A percentile compares a stretch with the other conserved stretches of the same genome.
These are phyloP conservation scores for Chytriomyces sp. DNA, from an alignment of 192 early-diverging fungal species.

Conservation along the genomic window DNA sequence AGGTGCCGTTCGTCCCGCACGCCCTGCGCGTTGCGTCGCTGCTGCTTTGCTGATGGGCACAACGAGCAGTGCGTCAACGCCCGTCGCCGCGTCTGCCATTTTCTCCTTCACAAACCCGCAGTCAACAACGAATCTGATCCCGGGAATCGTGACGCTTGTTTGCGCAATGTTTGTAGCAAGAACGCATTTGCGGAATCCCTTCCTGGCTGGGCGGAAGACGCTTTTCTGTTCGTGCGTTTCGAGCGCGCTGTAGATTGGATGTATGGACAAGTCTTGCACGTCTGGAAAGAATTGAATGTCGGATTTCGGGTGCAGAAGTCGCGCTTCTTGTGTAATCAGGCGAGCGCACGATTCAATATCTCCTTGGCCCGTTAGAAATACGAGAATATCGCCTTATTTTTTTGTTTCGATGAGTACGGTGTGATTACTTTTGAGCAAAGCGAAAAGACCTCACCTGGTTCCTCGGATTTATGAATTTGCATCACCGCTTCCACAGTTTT, in stretches of 20 bases:
- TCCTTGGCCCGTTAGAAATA: slow-evolving; percentile 65
- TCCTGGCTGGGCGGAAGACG: slow-evolving; percentile 51
- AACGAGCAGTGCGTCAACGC: slow-evolving; percentile 59
- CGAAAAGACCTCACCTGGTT: neutral
- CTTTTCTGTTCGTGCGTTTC: slow-evolving; percentile 71
- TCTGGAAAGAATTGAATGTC: slow-evolving; percentile 27
- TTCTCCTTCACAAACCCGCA: slow-evolving; percentile 69
- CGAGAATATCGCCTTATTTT: slow-evolving; percentile 47
- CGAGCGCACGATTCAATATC: slow-evolving; percentile 67
- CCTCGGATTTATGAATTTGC: slow-evolving; percentile 63
- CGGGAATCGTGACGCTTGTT: slow-evolving; percentile 66
- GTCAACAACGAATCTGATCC: slow-evolving; percentile 68
- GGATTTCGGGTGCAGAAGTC: neutral
- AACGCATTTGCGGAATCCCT: slow-evolving; percentile 57
- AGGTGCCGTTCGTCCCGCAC: slow-evolving; percentile 58
- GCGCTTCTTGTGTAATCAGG: slow-evolving; percentile 56
- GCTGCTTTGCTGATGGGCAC: slow-evolving; percentile 64
- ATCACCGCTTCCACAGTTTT: slow-evolving; percentile 60
- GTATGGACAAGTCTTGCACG: slow-evolving; percentile 52
- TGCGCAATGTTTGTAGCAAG: slow-evolving; percentile 69
- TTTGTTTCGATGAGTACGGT: neutral
- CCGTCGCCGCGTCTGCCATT: slow-evolving; percentile 57
- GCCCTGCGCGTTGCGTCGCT: slow-evolving; percentile 66
- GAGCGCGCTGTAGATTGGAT: slow-evolving; percentile 75
- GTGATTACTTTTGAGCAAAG: neutral